A percentile compares a stretch with the other conserved stretches of the same genome.
These are phyloP conservation scores for Vicia villosa DNA, from an alignment of 306 rosid species.

Conservation along the genomic window DNA sequence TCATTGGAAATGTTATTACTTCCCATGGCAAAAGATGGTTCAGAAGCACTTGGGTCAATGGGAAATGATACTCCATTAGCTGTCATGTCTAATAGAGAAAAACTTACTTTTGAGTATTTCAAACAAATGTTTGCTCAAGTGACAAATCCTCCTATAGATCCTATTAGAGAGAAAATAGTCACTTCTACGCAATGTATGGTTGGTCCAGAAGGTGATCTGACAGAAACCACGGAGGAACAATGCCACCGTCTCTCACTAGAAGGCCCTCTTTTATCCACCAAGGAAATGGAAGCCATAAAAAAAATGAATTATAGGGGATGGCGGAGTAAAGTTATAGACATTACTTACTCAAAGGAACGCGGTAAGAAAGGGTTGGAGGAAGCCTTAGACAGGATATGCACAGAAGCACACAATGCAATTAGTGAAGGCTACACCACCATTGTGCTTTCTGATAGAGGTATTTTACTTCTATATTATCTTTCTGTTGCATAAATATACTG, in stretches of 20 bases:
- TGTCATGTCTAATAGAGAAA: constrained; percentile 91
- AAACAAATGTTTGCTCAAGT: constrained; percentile 99
- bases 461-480: background rate
- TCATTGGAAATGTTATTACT: constrained; percentile 92
- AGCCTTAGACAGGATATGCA: constrained; percentile 82
- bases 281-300: constrained; percentile 84
- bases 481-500: constrained; percentile 21
- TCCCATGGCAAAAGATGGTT: constrained; percentile 99
- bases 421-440: constrained; percentile 78
- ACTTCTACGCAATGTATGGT: constrained; percentile 96
- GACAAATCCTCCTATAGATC: constrained; percentile 98
- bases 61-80: constrained; percentile 96
- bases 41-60: constrained; percentile 98
- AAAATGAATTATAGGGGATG: constrained; percentile 90
- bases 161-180: constrained; percentile 95
- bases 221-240: constrained; percentile 89
- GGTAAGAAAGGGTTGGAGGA: constrained; percentile 85
- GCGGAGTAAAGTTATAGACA: constrained; percentile 87
- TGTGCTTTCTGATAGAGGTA: constrained; percentile 98
- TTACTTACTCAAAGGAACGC: constrained; percentile 74
- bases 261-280: constrained; percentile 76
- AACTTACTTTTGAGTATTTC: constrained; percentile 92
- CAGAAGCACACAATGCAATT: constrained; percentile 83
- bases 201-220: constrained; percentile 98
- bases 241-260: constrained; percentile 91